Conservation (phyloP, 2,329 filamentous ascomycete species). For the Paecilomyces fulvus region DNA sequence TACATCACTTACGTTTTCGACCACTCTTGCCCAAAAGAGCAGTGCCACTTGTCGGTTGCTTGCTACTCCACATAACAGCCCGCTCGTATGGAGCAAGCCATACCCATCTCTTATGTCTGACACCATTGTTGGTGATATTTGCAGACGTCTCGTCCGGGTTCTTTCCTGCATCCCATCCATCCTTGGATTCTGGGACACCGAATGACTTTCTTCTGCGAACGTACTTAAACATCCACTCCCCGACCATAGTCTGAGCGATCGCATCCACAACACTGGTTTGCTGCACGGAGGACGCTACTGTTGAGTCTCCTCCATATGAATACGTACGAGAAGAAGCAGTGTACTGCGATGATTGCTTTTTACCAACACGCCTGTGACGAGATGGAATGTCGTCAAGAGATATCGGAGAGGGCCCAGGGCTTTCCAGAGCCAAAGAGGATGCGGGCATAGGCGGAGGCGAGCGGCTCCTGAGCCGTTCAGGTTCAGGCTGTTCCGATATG, state of each 20-base stretch:
- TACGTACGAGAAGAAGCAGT: conserved; percentile 16
- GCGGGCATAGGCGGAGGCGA: conserved; percentile 52
- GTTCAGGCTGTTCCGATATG: conserved; percentile 39
- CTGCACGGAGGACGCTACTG: conserved; percentile 50
- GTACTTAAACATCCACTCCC: conserved; percentile 56
- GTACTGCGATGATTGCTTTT: conserved; percentile 15
- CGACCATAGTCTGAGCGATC: conserved; percentile 97
- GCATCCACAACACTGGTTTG: conserved; percentile 83
- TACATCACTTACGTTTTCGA: conserved; percentile 68
- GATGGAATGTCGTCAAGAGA: conserved; percentile 62
- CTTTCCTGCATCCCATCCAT: conserved; percentile 43
- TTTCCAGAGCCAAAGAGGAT: conserved; percentile 60
- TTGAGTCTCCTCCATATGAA: conserved; percentile 36
- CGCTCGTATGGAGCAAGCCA: conserved; percentile 97
- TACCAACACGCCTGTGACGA: conserved; percentile 21
- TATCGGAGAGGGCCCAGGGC: conserved; percentile 62
- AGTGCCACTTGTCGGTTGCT: conserved; percentile 81
- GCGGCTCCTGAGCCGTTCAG: conserved; percentile 36
- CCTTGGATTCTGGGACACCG: conserved; percentile 51
- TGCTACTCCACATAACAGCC: conserved; percentile 96
- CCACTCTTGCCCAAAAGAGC: conserved; percentile 91
- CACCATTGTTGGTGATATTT: conserved; percentile 57
- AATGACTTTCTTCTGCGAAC: conserved; percentile 68
- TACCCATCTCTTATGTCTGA: conserved; percentile 89
- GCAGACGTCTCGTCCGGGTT: conserved; percentile 61